Conservation (phyloP, 306 rosid species). For the Prunus davidiana region DNA sequence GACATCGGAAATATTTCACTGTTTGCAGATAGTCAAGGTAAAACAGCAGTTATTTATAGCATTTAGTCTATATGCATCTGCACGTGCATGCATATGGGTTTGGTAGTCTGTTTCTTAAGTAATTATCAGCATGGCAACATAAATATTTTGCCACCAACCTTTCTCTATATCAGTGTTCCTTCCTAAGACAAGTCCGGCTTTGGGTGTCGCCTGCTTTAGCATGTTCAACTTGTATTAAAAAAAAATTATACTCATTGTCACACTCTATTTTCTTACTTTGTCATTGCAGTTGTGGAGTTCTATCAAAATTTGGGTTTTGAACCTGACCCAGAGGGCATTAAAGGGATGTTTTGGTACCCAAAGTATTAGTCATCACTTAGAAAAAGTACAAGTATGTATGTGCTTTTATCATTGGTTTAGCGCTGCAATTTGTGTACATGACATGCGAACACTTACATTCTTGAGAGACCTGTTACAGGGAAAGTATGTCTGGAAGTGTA, state of each 20-base stretch:
- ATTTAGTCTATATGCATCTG: not conserved
- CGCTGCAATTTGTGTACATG: not conserved
- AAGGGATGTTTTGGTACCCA: slow-evolving; percentile 99
- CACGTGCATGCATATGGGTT: not conserved
- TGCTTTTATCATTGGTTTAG: not conserved
- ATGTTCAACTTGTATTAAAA: not conserved
- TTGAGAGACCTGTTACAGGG: no score
- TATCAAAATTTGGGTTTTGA: slow-evolving; percentile 89
- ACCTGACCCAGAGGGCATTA: slow-evolving; percentile 95
- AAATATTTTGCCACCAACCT: not conserved
- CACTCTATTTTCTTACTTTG: slow-evolving; percentile 20
- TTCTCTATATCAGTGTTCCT: not conserved
- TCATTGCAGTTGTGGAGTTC: slow-evolving; percentile 79
- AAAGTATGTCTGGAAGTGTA: not conserved
- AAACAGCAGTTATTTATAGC: slow-evolving; percentile 7
- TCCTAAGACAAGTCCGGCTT: not conserved
- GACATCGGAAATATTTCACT: slow-evolving; percentile 93
- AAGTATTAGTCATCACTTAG: slow-evolving; percentile 31
- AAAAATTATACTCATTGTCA: not conserved
- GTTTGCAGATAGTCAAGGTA: slow-evolving; percentile 95
- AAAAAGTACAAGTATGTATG: slow-evolving; percentile 19
- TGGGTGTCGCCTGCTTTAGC: not conserved
- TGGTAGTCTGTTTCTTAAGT: not conserved
- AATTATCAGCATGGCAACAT: not conserved
- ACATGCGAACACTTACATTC: not conserved